Conservation (phyloP, 2,329 filamentous ascomycete species). For the Fusarium sp. region DNA sequence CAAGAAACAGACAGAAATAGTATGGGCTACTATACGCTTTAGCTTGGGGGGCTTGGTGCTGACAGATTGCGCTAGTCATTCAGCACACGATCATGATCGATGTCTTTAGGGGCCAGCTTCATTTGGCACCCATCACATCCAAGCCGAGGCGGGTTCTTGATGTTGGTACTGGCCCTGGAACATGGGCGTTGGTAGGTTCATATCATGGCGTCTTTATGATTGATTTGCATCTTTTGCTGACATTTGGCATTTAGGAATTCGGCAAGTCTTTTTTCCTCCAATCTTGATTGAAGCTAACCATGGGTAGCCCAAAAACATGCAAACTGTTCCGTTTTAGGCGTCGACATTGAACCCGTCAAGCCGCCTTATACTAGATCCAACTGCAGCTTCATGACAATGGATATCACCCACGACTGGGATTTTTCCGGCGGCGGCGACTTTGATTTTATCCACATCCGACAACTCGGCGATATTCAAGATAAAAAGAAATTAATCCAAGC, state of each 20-base stretch:
- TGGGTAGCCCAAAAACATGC: conserved; percentile 34
- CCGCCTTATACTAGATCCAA: conserved; percentile 32
- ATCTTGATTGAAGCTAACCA: conserved; percentile 7
- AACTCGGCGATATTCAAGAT: conserved; percentile 32
- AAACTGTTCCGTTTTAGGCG: conserved; percentile 33
- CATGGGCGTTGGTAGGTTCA: conserved; percentile 34
- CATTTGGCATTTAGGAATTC: conserved; percentile 27
- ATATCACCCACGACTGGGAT: conserved; percentile 37
- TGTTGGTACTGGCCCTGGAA: conserved; percentile 35
- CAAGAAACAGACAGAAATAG: conserved; percentile 42
- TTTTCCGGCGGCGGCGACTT: conserved; percentile 22
- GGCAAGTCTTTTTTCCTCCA: conserved; percentile 7
- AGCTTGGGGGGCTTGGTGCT: conserved; percentile 10
- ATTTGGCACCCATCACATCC: conserved; percentile 30
- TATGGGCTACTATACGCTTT: conserved; percentile 1
- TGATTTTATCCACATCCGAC: conserved; percentile 35
- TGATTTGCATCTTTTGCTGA: neutral
- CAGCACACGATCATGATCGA: conserved; percentile 37
- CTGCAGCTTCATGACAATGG: conserved; percentile 31
- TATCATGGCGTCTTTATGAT: neutral
- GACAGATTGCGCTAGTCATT: conserved; percentile 31
- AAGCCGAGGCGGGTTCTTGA: conserved; percentile 35
- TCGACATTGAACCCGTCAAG: conserved; percentile 34
- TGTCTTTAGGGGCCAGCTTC: conserved; percentile 36
- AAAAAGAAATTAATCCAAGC: conserved; percentile 29